Conservation (phyloP, 805 yeast genomes). For the Komagataella ulmi region DNA sequence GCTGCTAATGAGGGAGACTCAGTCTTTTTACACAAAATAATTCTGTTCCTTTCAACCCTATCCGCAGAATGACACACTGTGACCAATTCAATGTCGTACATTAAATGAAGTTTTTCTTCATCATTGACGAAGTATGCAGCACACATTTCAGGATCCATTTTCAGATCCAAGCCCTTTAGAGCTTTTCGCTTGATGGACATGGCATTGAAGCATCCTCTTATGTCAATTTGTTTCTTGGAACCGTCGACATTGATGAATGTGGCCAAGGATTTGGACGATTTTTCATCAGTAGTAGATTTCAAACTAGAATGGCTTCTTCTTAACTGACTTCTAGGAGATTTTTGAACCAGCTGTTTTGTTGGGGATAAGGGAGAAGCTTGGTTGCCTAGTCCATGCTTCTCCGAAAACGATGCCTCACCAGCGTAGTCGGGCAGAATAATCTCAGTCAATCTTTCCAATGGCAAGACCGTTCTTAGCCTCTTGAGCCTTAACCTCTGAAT, state of each 20-base stretch:
- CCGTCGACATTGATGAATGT: slow-evolving; percentile 73
- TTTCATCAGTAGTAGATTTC: slow-evolving; percentile 2
- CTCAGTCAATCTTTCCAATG: slow-evolving; percentile 9
- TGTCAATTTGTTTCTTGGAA: slow-evolving; percentile 49
- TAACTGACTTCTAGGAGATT: not conserved
- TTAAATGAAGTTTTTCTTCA: slow-evolving; percentile 25
- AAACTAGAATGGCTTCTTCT: not conserved
- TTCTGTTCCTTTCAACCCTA: slow-evolving; percentile 54
- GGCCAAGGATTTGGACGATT: slow-evolving; percentile 20
- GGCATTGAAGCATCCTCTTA: slow-evolving; percentile 71
- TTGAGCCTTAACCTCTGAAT: slow-evolving; percentile 31
- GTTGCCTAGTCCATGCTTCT: not conserved
- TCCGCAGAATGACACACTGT: slow-evolving; percentile 71
- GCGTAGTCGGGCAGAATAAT: not conserved
- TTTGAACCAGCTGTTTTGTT: not conserved
- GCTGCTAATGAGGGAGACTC: slow-evolving; percentile 55
- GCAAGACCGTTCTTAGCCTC: slow-evolving; percentile 9
- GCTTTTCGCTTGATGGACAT: slow-evolving; percentile 63
- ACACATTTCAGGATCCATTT: slow-evolving; percentile 30
- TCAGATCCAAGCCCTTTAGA: slow-evolving; percentile 41
- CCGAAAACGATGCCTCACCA: not conserved
- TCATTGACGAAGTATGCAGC: slow-evolving; percentile 47
- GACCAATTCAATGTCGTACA: slow-evolving; percentile 71
- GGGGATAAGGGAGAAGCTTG: not conserved
- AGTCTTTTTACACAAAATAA: slow-evolving; percentile 50